These are phyloP conservation scores for Ensete ventricosum DNA, from an alignment of 176 grass and related monocot genomes.

Conservation along the genomic window DNA sequence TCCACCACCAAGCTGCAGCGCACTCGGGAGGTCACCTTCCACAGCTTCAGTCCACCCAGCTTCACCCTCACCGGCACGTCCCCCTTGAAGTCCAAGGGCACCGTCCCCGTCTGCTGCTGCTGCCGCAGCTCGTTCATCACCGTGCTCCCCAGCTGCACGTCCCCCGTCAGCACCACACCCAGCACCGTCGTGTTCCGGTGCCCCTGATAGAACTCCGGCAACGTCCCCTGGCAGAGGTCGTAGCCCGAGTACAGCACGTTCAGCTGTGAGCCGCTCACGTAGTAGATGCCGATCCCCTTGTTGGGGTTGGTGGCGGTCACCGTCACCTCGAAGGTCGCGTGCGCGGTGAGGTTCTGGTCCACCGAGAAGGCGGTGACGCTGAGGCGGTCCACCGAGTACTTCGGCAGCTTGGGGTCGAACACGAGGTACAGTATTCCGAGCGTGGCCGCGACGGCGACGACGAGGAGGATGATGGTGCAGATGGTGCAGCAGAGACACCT, in stretches of 20 bases:
- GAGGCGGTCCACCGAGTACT: conserved; percentile 14
- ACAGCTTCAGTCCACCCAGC: conserved; percentile 6
- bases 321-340: conserved; percentile 10
- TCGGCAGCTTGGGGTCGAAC: conserved; percentile 11
- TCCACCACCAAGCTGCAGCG: conserved; percentile 3
- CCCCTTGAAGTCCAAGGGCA: conserved; percentile 9
- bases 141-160: conserved; percentile 2
- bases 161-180: neutral
- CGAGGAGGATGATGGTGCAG: neutral
- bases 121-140: neutral
- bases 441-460: neutral
- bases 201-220: conserved; percentile 16
- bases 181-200: conserved; percentile 22
- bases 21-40: conserved; percentile 14
- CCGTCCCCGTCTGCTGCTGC: conserved; percentile 2
- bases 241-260: conserved; percentile 1
- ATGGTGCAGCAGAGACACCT: conserved; percentile 1
- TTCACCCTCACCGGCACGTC: conserved; percentile 16
- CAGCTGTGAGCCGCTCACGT: conserved; percentile 6
- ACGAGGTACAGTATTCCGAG: conserved; percentile 2
- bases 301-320: conserved; percentile 3
- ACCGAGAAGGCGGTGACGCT: neutral
- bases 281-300: conserved; percentile 11
- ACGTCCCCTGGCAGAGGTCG: conserved; percentile 1
- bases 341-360: neutral